Conservation (phyloP, 2,329 filamentous ascomycete genomes). For the Colletotrichum sp. region DNA sequence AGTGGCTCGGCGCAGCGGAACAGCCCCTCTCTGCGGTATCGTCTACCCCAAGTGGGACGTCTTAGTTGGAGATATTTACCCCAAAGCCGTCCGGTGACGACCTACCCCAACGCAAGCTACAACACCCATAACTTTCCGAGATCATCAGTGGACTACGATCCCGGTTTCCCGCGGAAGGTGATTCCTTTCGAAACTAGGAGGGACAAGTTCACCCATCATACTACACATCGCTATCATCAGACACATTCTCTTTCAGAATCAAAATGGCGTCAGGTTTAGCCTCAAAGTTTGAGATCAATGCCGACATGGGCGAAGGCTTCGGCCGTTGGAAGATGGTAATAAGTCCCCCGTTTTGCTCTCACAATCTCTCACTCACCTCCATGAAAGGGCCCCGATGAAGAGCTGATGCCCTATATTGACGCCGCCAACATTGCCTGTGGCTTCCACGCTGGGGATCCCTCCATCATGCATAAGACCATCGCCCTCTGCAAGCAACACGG, state of each 20-base stretch:
- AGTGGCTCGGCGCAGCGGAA: background rate
- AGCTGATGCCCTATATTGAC: constrained; percentile 66
- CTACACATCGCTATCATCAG: background rate
- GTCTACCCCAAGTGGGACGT: background rate
- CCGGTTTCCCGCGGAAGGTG: background rate
- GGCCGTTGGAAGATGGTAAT: constrained; percentile 42
- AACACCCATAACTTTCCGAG: background rate
- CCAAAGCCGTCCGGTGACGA: background rate
- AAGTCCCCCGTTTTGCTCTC: too few species aligned
- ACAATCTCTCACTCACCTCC: too few species aligned
- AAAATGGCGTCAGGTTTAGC: background rate
- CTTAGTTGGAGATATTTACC: background rate
- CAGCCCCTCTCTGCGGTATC: background rate
- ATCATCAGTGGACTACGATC: background rate
- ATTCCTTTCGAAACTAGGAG: background rate
- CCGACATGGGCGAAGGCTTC: constrained; percentile 58
- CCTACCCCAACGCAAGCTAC: background rate
- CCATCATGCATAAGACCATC: constrained; percentile 69
- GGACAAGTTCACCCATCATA: background rate
- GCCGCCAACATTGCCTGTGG: constrained; percentile 68
- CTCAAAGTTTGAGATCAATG: constrained; percentile 43
- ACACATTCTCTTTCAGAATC: background rate
- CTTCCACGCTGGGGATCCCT: constrained; percentile 64
- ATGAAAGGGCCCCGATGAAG: background rate
- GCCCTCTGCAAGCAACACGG: constrained; percentile 60